phyloP scores from a whole-genome alignment of 371 early-diverging fungal species.

The Mucor racemosus region DNA sequence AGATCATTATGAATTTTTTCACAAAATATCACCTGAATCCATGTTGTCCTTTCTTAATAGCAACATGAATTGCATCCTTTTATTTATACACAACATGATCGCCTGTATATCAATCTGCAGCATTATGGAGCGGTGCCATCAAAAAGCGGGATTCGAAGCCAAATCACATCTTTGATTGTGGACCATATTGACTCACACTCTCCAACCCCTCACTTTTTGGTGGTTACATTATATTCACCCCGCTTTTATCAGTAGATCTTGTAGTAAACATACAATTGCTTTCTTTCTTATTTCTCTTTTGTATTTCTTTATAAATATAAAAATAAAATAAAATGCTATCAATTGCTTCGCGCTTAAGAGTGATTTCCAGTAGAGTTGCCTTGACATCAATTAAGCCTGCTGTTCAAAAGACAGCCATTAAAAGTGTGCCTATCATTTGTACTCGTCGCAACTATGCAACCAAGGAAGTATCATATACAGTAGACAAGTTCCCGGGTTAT shows the following conservation, averaged over 20 bases:
- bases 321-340: neutral
- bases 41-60: too few relatives aligned
- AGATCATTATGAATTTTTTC: too few relatives aligned
- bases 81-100: too few relatives aligned
- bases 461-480: constrained; percentile 47
- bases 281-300: constrained; percentile 1
- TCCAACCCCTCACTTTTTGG: neutral
- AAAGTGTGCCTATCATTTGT: neutral
- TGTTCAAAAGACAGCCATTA: neutral
- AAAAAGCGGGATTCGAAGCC: neutral
- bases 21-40: too few relatives aligned
- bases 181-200: neutral
- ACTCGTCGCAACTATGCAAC: constrained; percentile 26
- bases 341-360: constrained; percentile 21
- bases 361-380: constrained; percentile 14
- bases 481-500: constrained; percentile 58
- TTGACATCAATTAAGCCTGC: constrained; percentile 8
- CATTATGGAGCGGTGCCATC: too few relatives aligned
- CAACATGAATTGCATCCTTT: too few relatives aligned
- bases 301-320: neutral
- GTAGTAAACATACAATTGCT: neutral
- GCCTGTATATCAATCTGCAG: too few relatives aligned
- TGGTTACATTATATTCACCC: neutral
- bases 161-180: constrained; percentile 1
- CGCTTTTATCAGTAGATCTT: neutral